phyloP scores from a whole-genome alignment of 352 stramenopile species.

The Blastocystis sp. region DNA sequence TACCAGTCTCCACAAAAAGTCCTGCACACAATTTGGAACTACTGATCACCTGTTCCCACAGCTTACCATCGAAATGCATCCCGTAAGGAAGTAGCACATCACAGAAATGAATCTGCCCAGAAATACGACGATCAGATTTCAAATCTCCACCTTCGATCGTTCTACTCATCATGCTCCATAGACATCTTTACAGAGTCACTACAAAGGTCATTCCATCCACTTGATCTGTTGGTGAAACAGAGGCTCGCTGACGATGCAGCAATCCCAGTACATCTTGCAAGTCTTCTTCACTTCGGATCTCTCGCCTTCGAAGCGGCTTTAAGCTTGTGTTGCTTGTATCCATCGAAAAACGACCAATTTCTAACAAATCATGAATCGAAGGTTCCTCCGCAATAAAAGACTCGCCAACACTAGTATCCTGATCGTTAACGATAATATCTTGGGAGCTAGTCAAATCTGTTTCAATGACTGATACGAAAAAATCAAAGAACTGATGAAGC shows the following conservation, averaged over 20 bases:
- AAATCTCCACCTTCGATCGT: background rate
- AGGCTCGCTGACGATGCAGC: background rate
- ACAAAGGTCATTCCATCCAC: background rate
- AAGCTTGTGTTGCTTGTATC: background rate
- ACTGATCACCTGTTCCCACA: background rate
- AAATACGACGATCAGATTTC: background rate
- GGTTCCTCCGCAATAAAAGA: background rate
- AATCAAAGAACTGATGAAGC: background rate
- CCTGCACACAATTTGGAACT: background rate
- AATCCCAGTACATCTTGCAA: background rate
- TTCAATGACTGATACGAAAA: background rate
- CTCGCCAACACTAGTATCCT: background rate
- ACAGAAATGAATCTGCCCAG: conserved; percentile 29
- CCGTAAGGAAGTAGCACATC: background rate
- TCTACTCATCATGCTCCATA: background rate
- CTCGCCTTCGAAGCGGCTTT: background rate
- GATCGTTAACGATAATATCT: background rate
- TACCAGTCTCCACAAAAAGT: background rate
- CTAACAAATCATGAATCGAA: background rate
- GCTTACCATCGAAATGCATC: background rate
- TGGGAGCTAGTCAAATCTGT: background rate
- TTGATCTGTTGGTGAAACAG: background rate
- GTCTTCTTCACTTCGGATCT: background rate
- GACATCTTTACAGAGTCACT: background rate
- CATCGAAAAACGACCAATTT: conserved; percentile 23